These are phyloP conservation scores for Cadophora gregata DNA, from an alignment of 2,329 filamentous ascomycete genomes.

Conservation along the genomic window DNA sequence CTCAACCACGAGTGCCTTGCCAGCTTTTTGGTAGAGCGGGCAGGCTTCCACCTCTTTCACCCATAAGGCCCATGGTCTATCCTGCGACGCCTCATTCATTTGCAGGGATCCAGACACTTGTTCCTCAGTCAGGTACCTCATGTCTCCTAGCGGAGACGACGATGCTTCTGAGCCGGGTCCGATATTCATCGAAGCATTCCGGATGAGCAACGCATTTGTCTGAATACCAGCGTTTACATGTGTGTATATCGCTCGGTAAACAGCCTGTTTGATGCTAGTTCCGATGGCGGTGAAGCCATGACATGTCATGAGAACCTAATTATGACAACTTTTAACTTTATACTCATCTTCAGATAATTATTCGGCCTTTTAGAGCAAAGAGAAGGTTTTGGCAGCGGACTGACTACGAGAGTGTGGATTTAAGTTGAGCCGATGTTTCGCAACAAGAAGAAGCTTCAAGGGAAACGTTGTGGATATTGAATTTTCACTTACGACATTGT, in stretches of 20 bases:
- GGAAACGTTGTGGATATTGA: background rate
- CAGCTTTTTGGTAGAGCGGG: conserved; percentile 35
- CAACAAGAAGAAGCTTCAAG: background rate
- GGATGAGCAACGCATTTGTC: conserved; percentile 46
- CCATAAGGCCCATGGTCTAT: conserved; percentile 44
- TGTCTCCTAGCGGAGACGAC: background rate
- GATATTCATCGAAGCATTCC: conserved; percentile 19
- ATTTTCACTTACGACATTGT: conserved; percentile 15
- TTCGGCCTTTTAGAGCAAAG: conserved; percentile 24
- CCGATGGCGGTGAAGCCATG: conserved; percentile 52
- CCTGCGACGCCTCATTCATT: conserved; percentile 41
- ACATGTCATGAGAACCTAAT: conserved; percentile 52
- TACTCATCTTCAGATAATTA: too few relatives aligned
- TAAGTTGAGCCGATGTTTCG: conserved; percentile 1
- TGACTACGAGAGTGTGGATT: background rate
- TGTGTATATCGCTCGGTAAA: conserved; percentile 52
- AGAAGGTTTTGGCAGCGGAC: background rate
- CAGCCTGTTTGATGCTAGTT: conserved; percentile 47
- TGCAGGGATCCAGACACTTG: conserved; percentile 36
- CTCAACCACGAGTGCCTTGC: conserved; percentile 12
- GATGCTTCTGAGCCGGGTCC: background rate
- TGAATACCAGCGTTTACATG: conserved; percentile 51
- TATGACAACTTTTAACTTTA: conserved; percentile 28
- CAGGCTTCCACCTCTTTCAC: conserved; percentile 40
- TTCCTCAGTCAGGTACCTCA: conserved; percentile 35